Evolutionary conservation across 2,329 filamentous ascomycete genomes (phyloP), one percentile per base, ranked within the genome.

Genomic region (Lecanosticta acicola): DNA sequence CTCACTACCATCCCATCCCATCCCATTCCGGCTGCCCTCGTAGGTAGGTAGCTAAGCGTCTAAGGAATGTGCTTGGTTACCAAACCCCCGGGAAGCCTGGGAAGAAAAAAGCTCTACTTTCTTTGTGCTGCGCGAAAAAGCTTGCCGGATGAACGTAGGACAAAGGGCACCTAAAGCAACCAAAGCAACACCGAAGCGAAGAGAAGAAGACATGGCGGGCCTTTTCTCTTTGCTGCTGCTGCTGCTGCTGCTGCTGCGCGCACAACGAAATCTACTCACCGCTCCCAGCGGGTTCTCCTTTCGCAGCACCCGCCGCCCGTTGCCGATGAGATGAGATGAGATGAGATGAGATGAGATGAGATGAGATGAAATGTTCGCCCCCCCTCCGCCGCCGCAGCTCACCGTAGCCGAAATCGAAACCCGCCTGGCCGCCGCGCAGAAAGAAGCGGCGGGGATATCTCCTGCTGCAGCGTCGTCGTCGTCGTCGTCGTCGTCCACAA

Each of bases 61-160:
- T n/a, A n/a, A n/a, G n/a, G n/a, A n/a, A n/a, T n/a, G n/a, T 55
- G 52, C 45, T 50, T 52, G 44, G 49, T 32, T 43, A 44, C 44
- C 47, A 37, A 33, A 16, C n/a, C 19, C 11, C 39, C n/a, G 14
- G 16, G 32, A 32, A 34, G 19, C 19, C 16, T 32, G 5, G 10
- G 24, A 41, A 14, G 16, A n/a, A 35, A n/a, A 35, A 35, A 35
- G 16, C 13, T 18, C 18, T 16, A 13, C 5, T 3, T 37, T 9
- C 50, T 55, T 55, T 55, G 52, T 48, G 24, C 20, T 14, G 13
- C 38, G 39, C 51, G 43, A 34, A 16, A 53, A 42, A 47, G 18
- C 45, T 41, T 54, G 48, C 51, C 48, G 16, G 17, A 33, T 5
- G 17, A 24, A 20, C 24, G 24, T 29, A 20, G 39, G 32, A 49